These are phyloP conservation scores for Sclerotinia nivalis DNA, from an alignment of 2,329 filamentous ascomycete genomes.

Conservation along the genomic window DNA sequence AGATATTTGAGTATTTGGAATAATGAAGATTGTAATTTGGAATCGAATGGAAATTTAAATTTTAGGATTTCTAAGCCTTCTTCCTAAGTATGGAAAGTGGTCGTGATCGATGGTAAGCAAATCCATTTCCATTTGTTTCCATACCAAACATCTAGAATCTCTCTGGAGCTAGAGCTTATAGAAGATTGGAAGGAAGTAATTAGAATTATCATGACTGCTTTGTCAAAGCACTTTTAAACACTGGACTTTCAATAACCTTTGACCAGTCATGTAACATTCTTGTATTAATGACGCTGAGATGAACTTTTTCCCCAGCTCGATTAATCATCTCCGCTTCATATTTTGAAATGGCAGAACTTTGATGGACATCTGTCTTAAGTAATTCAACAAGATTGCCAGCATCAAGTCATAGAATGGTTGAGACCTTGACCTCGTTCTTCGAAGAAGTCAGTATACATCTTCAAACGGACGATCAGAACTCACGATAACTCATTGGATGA, in stretches of 20 bases:
- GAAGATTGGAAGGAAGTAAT: background rate
- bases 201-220: background rate
- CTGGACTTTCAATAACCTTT: conserved; percentile 39
- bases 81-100: too few relatives aligned
- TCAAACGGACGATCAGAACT: conserved; percentile 24
- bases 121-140: background rate
- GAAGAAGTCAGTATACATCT: conserved; percentile 11
- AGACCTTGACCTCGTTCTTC: conserved; percentile 53
- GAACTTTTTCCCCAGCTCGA: conserved; percentile 48
- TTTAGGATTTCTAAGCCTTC: background rate
- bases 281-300: conserved; percentile 47
- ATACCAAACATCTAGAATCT: background rate
- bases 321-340: conserved; percentile 51
- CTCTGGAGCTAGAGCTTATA: background rate
- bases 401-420: conserved; percentile 50
- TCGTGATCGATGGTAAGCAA: background rate
- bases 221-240: conserved; percentile 29
- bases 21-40: background rate
- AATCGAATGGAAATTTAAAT: background rate
- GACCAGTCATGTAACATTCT: conserved; percentile 49
- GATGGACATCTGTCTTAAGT: conserved; percentile 28
- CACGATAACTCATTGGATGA: conserved; percentile 44
- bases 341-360: conserved; percentile 40
- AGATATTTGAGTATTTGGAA: background rate
- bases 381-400: conserved; percentile 43